These are phyloP conservation scores for Heritiera littoralis DNA, from an alignment of 345 rosid species.

Conservation along the genomic window DNA sequence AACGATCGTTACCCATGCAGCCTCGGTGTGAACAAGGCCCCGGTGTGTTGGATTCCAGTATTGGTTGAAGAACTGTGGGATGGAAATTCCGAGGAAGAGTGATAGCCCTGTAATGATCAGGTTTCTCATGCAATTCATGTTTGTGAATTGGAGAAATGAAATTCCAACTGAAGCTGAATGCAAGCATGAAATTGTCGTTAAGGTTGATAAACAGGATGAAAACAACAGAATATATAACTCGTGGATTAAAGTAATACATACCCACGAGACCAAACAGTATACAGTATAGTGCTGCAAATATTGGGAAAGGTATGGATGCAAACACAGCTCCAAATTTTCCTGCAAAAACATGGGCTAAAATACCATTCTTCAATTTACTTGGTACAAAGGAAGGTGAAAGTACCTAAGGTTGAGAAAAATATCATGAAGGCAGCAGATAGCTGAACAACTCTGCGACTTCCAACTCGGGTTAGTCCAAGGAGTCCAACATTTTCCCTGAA, in stretches of 20 bases:
- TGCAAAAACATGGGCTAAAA: constrained; percentile 26
- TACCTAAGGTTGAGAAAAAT: constrained; percentile 83
- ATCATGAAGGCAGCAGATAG: constrained; percentile 97
- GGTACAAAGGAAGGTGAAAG: background rate
- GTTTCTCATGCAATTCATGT: constrained; percentile 96
- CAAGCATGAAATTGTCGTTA: constrained; percentile 1
- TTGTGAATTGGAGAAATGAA: constrained; percentile 96
- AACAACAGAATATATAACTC: background rate
- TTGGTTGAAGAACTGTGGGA: constrained; percentile 78
- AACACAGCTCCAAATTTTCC: constrained; percentile 98
- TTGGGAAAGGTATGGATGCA: constrained; percentile 93
- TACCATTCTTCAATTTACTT: background rate
- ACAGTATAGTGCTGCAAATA: constrained; percentile 85
- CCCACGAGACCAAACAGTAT: constrained; percentile 89
- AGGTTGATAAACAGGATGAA: background rate
- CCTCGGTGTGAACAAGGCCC: constrained; percentile 80
- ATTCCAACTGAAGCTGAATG: constrained; percentile 82
- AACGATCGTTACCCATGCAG: constrained; percentile 70
- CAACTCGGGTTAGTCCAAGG: constrained; percentile 91
- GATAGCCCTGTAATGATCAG: constrained; percentile 78
- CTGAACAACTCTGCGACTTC: constrained; percentile 97
- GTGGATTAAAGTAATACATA: constrained; percentile 27
- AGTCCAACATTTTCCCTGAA: constrained; percentile 95
- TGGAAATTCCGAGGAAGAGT: constrained; percentile 81
- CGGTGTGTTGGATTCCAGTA: constrained; percentile 59